phyloP scores from a whole-genome alignment of 148 eudicot species.

The Pharnaceum exiguum region DNA sequence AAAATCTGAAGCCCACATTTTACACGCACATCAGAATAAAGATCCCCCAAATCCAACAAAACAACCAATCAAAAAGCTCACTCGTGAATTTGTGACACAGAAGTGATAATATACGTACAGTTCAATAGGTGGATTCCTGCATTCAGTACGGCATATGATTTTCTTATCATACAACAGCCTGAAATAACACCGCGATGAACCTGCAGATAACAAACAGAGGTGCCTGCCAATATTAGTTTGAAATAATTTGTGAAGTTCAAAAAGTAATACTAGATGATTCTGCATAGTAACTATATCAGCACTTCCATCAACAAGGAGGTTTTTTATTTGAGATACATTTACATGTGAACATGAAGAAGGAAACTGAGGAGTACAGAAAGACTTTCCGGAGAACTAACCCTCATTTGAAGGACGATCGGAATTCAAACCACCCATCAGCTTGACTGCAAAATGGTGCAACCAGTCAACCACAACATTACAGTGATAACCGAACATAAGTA shows the following conservation, averaged over 20 bases:
- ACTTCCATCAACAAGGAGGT: too few relatives aligned
- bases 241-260: neutral
- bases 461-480: neutral
- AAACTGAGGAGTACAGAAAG: neutral
- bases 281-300: neutral
- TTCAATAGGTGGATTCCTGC: constrained; percentile 29
- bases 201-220: constrained; percentile 12
- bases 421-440: constrained; percentile 2
- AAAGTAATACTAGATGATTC: too few relatives aligned
- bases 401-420: neutral
- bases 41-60: neutral
- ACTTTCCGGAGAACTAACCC: constrained; percentile 1
- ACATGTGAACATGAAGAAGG: neutral
- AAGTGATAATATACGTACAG: constrained; percentile 17
- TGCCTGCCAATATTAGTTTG: neutral
- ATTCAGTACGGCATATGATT: constrained; percentile 30
- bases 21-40: too few relatives aligned
- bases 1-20: too few relatives aligned
- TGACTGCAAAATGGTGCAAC: neutral
- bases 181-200: constrained; percentile 12
- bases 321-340: too few relatives aligned
- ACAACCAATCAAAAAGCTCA: neutral
- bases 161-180: constrained; percentile 32
- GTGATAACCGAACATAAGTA: neutral
- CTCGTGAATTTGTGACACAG: neutral